phyloP scores from a whole-genome alignment of 768 basidiomycete species.

The Strobilomyces echinocephalus region DNA sequence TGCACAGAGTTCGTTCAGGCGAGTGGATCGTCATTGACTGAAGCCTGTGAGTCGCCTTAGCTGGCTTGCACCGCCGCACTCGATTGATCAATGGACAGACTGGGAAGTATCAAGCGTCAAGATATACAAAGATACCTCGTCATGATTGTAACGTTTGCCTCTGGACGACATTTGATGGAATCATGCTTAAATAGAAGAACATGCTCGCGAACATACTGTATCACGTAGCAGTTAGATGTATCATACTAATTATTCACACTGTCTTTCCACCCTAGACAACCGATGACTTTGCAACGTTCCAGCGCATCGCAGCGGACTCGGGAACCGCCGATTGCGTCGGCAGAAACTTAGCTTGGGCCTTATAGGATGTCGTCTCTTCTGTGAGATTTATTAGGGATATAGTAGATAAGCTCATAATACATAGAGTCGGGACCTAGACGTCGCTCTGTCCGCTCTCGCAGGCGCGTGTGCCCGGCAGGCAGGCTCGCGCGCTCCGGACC shows the following conservation, averaged over 20 bases:
- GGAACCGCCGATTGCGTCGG: too few relatives aligned
- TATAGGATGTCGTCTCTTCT: too few relatives aligned
- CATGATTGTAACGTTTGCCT: conserved; percentile 6
- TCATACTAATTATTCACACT: conserved; percentile 12
- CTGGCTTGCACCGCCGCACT: conserved; percentile 3
- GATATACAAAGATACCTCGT: conserved; percentile 53
- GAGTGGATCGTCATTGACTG: conserved; percentile 61
- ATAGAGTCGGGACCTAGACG: too few relatives aligned
- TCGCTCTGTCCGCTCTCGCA: too few relatives aligned
- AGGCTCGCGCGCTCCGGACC: too few relatives aligned
- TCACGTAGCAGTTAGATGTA: conserved; percentile 21
- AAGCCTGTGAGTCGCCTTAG: conserved; percentile 64
- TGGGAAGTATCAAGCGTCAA: conserved; percentile 79
- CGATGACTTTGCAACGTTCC: too few relatives aligned
- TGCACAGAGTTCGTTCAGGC: conserved; percentile 75
- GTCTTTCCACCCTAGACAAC: background rate
- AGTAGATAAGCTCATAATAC: too few relatives aligned
- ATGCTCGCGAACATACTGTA: conserved; percentile 10
- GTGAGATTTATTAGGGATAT: too few relatives aligned
- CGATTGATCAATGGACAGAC: conserved; percentile 39
- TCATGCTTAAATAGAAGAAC: conserved; percentile 11
- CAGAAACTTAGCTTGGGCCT: too few relatives aligned
- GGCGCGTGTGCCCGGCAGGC: too few relatives aligned
- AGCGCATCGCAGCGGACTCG: too few relatives aligned
- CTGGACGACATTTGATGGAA: conserved; percentile 4